These are phyloP conservation scores for Saccharomycopsis javanensis DNA, from an alignment of 805 yeast genomes.

Conservation along the genomic window DNA sequence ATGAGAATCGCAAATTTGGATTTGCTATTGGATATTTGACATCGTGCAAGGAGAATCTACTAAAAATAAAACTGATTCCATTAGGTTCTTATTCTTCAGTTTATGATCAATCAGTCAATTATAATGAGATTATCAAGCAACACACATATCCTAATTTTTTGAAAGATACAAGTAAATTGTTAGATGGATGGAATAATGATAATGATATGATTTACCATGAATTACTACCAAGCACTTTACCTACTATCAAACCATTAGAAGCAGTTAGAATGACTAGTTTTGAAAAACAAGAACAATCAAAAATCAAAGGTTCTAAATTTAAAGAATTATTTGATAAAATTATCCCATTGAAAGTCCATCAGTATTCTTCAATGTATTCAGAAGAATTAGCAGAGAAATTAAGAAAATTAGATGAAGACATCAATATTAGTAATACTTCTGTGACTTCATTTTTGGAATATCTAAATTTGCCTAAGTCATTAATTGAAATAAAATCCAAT, in stretches of 20 bases:
- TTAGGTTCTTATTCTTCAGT: constrained; percentile 8
- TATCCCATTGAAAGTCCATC: constrained; percentile 80
- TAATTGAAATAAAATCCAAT: constrained; percentile 40
- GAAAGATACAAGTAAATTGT: constrained; percentile 27
- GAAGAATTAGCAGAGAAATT: constrained; percentile 77
- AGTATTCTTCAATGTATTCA: constrained; percentile 75
- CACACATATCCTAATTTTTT: constrained; percentile 26
- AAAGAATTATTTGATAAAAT: constrained; percentile 63
- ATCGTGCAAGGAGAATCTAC: constrained; percentile 23
- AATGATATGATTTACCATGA: constrained; percentile 88
- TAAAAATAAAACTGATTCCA: constrained; percentile 34
- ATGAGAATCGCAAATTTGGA: constrained; percentile 49
- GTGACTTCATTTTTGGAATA: constrained; percentile 70
- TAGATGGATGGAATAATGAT: constrained; percentile 51
- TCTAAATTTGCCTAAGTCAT: constrained; percentile 48
- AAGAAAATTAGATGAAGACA: constrained; percentile 62
- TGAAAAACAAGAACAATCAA: constrained; percentile 32
- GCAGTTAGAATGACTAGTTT: constrained; percentile 54
- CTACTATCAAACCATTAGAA: constrained; percentile 59
- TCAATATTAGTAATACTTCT: constrained; percentile 73
- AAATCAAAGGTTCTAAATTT: constrained; percentile 31
- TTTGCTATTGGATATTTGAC: constrained; percentile 53
- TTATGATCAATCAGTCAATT: constrained; percentile 11
- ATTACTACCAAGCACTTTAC: constrained; percentile 53
- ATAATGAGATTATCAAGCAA: constrained; percentile 23